Evolutionary conservation across 805 yeast genomes (phyloP).

Genomic region (Komagataella pseudopastoris): DNA sequence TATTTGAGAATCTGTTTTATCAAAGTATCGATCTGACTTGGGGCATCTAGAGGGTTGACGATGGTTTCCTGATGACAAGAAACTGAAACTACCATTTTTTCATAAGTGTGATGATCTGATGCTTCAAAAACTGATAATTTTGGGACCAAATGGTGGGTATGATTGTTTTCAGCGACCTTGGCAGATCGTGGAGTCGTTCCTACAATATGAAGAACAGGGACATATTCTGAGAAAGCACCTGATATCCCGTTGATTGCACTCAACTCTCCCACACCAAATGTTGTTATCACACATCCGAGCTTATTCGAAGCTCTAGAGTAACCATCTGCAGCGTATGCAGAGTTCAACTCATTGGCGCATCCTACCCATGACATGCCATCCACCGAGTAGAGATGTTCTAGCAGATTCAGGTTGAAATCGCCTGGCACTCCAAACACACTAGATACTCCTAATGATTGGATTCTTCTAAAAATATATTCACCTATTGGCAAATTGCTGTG

Average conservation of each 20-base stretch:
- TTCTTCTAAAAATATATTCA: slow-evolving; percentile 31
- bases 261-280: slow-evolving; percentile 39
- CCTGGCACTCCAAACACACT: slow-evolving; percentile 48
- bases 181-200: slow-evolving; percentile 21
- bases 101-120: slow-evolving; percentile 59
- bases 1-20: slow-evolving; percentile 37
- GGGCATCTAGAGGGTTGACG: slow-evolving; percentile 28
- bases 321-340: slow-evolving; percentile 37
- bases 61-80: slow-evolving; percentile 44
- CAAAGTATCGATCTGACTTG: slow-evolving; percentile 55
- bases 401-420: slow-evolving; percentile 38
- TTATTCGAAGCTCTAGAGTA: slow-evolving; percentile 21
- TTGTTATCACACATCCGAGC: slow-evolving; percentile 28
- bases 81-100: slow-evolving; percentile 41
- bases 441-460: slow-evolving; percentile 26
- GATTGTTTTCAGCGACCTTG: slow-evolving; percentile 8
- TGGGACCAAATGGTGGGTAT: slow-evolving; percentile 52
- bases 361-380: slow-evolving; percentile 23
- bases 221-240: slow-evolving; percentile 32
- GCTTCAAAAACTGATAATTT: slow-evolving; percentile 27
- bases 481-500: slow-evolving; percentile 21
- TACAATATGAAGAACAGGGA: slow-evolving; percentile 34
- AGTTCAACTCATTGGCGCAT: slow-evolving; percentile 36
- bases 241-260: slow-evolving; percentile 35
- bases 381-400: slow-evolving; percentile 28